These are phyloP conservation scores for Neocucurbitaria cava DNA, from an alignment of 2,329 filamentous ascomycete species.

Conservation along the genomic window DNA sequence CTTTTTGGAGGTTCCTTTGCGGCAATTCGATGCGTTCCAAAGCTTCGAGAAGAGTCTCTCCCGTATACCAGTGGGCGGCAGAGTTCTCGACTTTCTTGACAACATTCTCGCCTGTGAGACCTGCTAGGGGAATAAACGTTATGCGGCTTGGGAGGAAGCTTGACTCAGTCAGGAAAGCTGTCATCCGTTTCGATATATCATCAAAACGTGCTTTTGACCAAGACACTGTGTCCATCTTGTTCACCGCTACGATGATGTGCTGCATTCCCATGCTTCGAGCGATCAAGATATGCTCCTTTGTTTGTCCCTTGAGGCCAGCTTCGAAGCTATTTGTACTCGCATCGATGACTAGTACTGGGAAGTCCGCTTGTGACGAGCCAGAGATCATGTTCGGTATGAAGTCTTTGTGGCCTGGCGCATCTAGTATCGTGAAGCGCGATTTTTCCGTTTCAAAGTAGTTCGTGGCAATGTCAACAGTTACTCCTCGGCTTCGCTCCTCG, in stretches of 20 bases:
- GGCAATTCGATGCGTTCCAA: slow-evolving; percentile 83
- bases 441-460: slow-evolving; percentile 91
- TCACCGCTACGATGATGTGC: slow-evolving; percentile 86
- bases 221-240: slow-evolving; percentile 87
- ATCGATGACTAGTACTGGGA: slow-evolving; percentile 93
- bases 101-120: slow-evolving; percentile 88
- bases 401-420: slow-evolving; percentile 92
- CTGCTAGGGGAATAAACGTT: slow-evolving; percentile 87
- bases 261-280: slow-evolving; percentile 91
- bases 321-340: slow-evolving; percentile 91
- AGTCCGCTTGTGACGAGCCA: slow-evolving; percentile 92
- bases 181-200: slow-evolving; percentile 83
- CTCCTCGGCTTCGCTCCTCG: slow-evolving; percentile 86
- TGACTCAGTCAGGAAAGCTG: slow-evolving; percentile 79
- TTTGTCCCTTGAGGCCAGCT: slow-evolving; percentile 90
- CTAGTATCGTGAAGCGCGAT: slow-evolving; percentile 89
- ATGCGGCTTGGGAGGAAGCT: slow-evolving; percentile 84
- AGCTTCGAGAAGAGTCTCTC: slow-evolving; percentile 79
- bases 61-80: slow-evolving; percentile 75
- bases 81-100: slow-evolving; percentile 63
- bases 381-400: slow-evolving; percentile 99
- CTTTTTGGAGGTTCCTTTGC: slow-evolving; percentile 73
- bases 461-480: slow-evolving; percentile 96
- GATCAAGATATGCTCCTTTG: slow-evolving; percentile 88
- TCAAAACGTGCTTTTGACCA: slow-evolving; percentile 87